phyloP scores from a whole-genome alignment of 129 eudicot genomes.

The Chrysanthemum seticuspe region DNA sequence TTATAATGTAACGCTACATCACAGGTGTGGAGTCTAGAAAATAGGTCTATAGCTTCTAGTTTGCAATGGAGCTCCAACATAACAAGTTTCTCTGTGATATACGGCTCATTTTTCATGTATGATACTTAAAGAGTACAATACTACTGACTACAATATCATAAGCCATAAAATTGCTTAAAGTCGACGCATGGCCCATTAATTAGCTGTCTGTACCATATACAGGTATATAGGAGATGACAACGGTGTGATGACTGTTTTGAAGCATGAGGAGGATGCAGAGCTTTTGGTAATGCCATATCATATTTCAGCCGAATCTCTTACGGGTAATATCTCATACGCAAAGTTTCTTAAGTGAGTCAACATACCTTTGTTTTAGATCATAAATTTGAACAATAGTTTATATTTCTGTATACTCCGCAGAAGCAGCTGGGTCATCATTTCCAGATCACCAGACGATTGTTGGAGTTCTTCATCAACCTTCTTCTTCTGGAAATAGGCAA shows the following conservation, averaged over 20 bases:
- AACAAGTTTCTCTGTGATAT: constrained; percentile 79
- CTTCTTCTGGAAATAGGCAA: constrained; percentile 84
- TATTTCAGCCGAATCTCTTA: constrained; percentile 54
- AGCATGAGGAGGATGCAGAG: constrained; percentile 61
- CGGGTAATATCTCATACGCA: constrained; percentile 46
- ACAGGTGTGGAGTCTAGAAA: constrained; percentile 88
- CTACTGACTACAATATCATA: too few species aligned
- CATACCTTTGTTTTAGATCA: too few species aligned
- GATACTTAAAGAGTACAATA: constrained; percentile 3
- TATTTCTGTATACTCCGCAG: constrained; percentile 49
- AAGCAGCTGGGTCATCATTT: constrained; percentile 55
- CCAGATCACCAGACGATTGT: constrained; percentile 62
- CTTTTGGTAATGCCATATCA: constrained; percentile 66
- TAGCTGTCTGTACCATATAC: constrained; percentile 24
- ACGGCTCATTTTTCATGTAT: constrained; percentile 85
- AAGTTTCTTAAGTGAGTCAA: background rate
- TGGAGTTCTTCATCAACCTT: constrained; percentile 94
- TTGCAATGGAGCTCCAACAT: constrained; percentile 88
- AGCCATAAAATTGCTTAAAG: background rate
- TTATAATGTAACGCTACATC: constrained; percentile 24
- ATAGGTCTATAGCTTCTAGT: constrained; percentile 62
- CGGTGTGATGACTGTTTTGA: constrained; percentile 70
- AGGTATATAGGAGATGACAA: constrained; percentile 97
- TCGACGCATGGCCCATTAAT: constrained; percentile 10
- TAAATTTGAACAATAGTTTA: background rate